phyloP scores from a whole-genome alignment of 1,284 basidiomycete genomes.

The Cryptococcus deneoformans region DNA sequence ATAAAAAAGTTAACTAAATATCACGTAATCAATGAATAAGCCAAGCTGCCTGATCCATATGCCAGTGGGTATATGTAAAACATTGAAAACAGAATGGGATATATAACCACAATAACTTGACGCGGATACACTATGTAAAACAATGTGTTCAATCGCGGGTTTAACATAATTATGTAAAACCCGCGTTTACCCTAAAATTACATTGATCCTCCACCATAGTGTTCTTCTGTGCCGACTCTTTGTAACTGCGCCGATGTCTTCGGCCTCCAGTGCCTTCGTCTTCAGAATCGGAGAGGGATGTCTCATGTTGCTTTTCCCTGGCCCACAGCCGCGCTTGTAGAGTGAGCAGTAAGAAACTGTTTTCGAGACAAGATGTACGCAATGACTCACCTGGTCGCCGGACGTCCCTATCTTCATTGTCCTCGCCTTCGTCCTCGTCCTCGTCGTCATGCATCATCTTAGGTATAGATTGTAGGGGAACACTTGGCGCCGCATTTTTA shows the following conservation, averaged over 20 bases:
- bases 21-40: too few relatives aligned
- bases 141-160: background rate
- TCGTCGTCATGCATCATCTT: slow-evolving; percentile 76
- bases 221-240: slow-evolving; percentile 18
- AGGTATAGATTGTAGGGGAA: slow-evolving; percentile 71
- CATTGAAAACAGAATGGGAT: too few relatives aligned
- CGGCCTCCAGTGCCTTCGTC: slow-evolving; percentile 51
- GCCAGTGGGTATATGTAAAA: too few relatives aligned
- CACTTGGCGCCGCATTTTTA: slow-evolving; percentile 83
- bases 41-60: too few relatives aligned
- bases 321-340: slow-evolving; percentile 41
- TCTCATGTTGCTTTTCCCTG: slow-evolving; percentile 43
- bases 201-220: background rate
- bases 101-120: too few relatives aligned
- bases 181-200: background rate
- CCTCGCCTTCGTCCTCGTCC: slow-evolving; percentile 75
- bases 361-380: background rate
- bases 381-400: slow-evolving; percentile 61
- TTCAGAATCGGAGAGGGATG: slow-evolving; percentile 54
- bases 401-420: slow-evolving; percentile 69
- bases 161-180: slow-evolving; percentile 1
- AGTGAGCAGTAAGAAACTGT: background rate
- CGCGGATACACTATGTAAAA: too few relatives aligned
- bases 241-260: slow-evolving; percentile 44
- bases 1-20: too few relatives aligned